phyloP scores from a whole-genome alignment of 2,329 filamentous ascomycete genomes.

The Diaporthe citriasiana region DNA sequence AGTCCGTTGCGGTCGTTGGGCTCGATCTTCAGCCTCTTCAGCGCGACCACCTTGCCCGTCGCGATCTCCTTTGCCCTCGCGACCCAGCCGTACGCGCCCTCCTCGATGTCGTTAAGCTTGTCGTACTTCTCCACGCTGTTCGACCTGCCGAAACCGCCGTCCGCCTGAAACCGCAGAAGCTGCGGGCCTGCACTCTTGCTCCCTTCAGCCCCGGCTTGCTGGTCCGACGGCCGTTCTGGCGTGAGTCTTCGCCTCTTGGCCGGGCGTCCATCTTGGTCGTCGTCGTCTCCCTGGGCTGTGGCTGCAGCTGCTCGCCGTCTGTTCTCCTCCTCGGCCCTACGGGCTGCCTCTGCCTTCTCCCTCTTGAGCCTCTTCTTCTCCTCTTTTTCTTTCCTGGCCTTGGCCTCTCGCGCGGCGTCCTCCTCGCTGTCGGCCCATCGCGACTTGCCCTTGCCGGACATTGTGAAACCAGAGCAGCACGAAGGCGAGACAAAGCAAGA shows the following conservation, averaged over 20 bases:
- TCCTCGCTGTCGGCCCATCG: constrained; percentile 91
- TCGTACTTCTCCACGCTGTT: constrained; percentile 90
- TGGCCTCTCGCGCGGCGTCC: constrained; percentile 80
- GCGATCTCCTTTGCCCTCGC: constrained; percentile 82
- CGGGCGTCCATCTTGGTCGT: constrained; percentile 59
- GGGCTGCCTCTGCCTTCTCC: constrained; percentile 74
- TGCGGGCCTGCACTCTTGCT: constrained; percentile 55
- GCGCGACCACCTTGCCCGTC: constrained; percentile 85
- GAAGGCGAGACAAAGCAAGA: constrained; percentile 1
- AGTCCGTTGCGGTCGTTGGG: constrained; percentile 79
- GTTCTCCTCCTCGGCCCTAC: constrained; percentile 69
- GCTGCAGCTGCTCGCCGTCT: constrained; percentile 35
- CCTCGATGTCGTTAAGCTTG: constrained; percentile 95
- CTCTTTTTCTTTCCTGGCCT: constrained; percentile 85
- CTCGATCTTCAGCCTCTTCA: constrained; percentile 96
- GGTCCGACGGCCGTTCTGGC: constrained; percentile 55
- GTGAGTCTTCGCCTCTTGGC: constrained; percentile 74
- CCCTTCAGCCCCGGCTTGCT: constrained; percentile 49
- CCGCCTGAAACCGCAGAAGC: constrained; percentile 77
- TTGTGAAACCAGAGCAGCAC: constrained; percentile 49
- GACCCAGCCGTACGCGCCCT: constrained; percentile 96
- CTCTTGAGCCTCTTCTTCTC: constrained; percentile 88
- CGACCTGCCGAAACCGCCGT: constrained; percentile 76
- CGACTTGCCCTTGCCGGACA: constrained; percentile 76
- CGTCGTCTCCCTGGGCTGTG: constrained; percentile 48